A percentile compares a stretch with the other conserved stretches of the same genome.
Conservation (phyloP, 257 asterid species). For the Solanum sejunctum region DNA sequence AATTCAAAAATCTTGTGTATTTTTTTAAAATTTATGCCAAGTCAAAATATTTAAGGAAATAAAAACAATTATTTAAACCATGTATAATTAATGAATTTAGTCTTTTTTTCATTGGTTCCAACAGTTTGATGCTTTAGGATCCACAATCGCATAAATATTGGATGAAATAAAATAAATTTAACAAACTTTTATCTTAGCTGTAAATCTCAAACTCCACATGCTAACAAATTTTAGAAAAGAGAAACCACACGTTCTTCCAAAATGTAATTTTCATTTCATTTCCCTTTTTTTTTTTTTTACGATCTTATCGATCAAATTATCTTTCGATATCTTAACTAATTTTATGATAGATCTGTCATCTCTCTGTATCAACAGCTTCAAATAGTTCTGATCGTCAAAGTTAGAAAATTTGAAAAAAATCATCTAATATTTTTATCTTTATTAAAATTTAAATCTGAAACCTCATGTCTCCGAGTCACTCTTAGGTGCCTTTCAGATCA, state of each 20-base stretch:
- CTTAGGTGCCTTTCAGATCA: too few relatives aligned
- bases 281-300: not conserved
- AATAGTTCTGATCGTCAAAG: too few relatives aligned
- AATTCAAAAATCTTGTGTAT: too few relatives aligned
- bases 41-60: too few relatives aligned
- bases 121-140: not conserved
- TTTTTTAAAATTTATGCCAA: too few relatives aligned
- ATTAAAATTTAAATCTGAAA: too few relatives aligned
- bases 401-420: too few relatives aligned
- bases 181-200: not conserved
- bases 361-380: fast-evolving
- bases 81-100: not conserved
- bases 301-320: too few relatives aligned
- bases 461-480: too few relatives aligned
- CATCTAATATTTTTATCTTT: too few relatives aligned
- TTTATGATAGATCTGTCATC: fast-evolving
- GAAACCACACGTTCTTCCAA: not conserved
- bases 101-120: not conserved
- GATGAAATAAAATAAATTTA: not conserved
- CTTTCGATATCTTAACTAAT: fast-evolving
- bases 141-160: not conserved
- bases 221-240: not conserved
- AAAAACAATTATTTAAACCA: not conserved
- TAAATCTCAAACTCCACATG: not conserved
- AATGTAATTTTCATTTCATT: conserved; percentile 4